These are phyloP conservation scores for Curvularia hawaiiensis DNA, from an alignment of 2,329 filamentous ascomycete species.

Conservation along the genomic window DNA sequence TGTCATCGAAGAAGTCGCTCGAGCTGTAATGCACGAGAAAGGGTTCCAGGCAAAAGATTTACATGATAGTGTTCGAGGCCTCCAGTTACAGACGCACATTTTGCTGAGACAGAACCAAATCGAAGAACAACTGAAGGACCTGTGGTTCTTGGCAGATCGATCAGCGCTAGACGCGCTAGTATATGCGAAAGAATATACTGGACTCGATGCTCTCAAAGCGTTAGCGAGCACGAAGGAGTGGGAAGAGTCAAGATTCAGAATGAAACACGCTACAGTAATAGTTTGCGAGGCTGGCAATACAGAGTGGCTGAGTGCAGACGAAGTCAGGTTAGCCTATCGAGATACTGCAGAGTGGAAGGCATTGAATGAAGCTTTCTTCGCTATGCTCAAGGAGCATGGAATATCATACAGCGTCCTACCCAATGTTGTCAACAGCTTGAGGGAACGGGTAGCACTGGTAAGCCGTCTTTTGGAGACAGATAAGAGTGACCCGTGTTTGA, in stretches of 20 bases:
- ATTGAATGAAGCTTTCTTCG: conserved; percentile 1
- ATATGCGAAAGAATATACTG: conserved; percentile 5
- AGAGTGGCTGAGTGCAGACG: not conserved
- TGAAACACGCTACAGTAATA: conserved; percentile 5
- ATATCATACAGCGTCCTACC: conserved; percentile 1
- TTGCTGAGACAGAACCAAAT: conserved; percentile 3
- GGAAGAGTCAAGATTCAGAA: conserved; percentile 4
- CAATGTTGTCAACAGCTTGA: not conserved
- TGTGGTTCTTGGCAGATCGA: conserved; percentile 7
- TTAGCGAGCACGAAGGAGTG: conserved; percentile 4
- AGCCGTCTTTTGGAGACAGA: not conserved
- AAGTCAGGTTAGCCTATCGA: not conserved
- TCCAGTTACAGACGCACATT: conserved; percentile 3
- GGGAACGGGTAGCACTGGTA: not conserved
- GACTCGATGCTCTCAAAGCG: not conserved
- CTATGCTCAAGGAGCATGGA: not conserved
- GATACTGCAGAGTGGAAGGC: not conserved
- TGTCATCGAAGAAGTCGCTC: conserved; percentile 4
- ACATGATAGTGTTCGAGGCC: conserved; percentile 3
- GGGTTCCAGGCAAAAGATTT: conserved; percentile 1
- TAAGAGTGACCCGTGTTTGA: not conserved
- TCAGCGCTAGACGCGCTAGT: conserved; percentile 4
- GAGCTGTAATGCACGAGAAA: conserved; percentile 4
- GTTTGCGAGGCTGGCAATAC: conserved; percentile 7
- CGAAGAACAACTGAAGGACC: conserved; percentile 5